Evolutionary conservation across 495 filamentous ascomycete genomes (phyloP), one percentile per base, ranked within the genome.

Genomic region (Corynascus novoguineensis): DNA sequence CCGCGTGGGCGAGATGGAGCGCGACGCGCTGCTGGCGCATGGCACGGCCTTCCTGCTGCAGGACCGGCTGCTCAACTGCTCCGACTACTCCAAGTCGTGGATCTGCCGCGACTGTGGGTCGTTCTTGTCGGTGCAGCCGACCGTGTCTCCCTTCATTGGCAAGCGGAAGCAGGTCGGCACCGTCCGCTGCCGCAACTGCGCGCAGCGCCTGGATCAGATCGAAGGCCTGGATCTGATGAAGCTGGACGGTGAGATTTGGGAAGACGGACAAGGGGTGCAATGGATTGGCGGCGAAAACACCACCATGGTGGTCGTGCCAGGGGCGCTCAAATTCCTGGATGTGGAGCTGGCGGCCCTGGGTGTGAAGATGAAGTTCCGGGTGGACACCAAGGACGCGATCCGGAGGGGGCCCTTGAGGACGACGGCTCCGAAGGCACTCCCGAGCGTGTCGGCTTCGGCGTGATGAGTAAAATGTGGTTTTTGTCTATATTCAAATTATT

Each of bases 1-100:
- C 65, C 88, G 93, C 76, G 92, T 98, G 28, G 93, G 93, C 65
- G 93, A 98, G 75, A 98, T 98, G 93, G 93, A 98, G 75, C 85
- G 93, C 58, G 93, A 98, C 71, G 88, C 92, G 4, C 75, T 98
- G 11, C 79, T 98, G 53, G 93, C 93, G 7, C 93, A 98, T 75
- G 93, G 93, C 6, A 88, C 92, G 14, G 92, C 92, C 14, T 97
- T 92, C 79, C 74, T 98, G 28, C 80, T 98, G 14, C 93, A 97
- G 67, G 93, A 98, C 69, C 88, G 93, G 35, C 79, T 98, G 22
- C 81, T 98, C 74, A 97, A 97, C 75, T 98, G 93, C 74, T 95
- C 89, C 45, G 93, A 98, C 69, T 89, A 93, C 68, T 83, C 84
- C 24, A 83, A 83, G 50, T 82, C 90, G 24, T 93, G 90, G 87